phyloP scores from a whole-genome alignment of 2,329 filamentous ascomycete species.

The Myriosclerotinia scirpicola region DNA sequence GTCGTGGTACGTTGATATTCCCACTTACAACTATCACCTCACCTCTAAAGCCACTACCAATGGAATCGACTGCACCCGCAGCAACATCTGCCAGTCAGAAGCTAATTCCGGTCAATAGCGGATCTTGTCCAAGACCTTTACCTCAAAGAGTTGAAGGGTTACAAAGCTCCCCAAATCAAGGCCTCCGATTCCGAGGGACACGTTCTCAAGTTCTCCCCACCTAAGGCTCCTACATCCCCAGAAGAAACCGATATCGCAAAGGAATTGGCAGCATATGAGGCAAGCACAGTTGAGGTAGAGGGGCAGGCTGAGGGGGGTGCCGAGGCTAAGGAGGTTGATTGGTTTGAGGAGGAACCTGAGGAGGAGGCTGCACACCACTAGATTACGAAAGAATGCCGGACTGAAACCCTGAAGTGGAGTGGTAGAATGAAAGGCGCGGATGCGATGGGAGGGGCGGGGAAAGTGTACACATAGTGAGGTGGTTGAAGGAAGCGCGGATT shows the following conservation, averaged over 20 bases:
- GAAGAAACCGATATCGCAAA: constrained; percentile 92
- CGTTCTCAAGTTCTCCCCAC: constrained; percentile 81
- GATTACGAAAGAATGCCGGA: constrained; percentile 25
- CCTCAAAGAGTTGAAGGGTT: constrained; percentile 91
- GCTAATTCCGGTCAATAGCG: constrained; percentile 55
- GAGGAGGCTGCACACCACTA: constrained; percentile 48
- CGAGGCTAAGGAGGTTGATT: constrained; percentile 60
- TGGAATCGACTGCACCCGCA: not conserved
- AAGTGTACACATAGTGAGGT: constrained; percentile 24
- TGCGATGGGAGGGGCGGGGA: constrained; percentile 5
- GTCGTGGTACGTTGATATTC: constrained; percentile 38
- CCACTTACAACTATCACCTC: constrained; percentile 9
- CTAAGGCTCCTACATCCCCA: constrained; percentile 80
- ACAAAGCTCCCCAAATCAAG: constrained; percentile 85
- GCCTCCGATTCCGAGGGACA: constrained; percentile 83
- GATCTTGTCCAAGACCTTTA: constrained; percentile 98
- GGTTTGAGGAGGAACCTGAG: constrained; percentile 75
- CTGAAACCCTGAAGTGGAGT: not conserved
- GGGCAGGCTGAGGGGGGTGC: constrained; percentile 68
- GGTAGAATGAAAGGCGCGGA: constrained; percentile 9
- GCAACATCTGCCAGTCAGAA: constrained; percentile 8
- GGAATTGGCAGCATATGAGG: constrained; percentile 93
- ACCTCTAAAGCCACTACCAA: not conserved
- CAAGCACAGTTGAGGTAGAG: constrained; percentile 90
- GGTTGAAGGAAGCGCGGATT: constrained; percentile 20